These are phyloP conservation scores for Trametes sanguinea DNA, from an alignment of 768 basidiomycete genomes.

Conservation along the genomic window DNA sequence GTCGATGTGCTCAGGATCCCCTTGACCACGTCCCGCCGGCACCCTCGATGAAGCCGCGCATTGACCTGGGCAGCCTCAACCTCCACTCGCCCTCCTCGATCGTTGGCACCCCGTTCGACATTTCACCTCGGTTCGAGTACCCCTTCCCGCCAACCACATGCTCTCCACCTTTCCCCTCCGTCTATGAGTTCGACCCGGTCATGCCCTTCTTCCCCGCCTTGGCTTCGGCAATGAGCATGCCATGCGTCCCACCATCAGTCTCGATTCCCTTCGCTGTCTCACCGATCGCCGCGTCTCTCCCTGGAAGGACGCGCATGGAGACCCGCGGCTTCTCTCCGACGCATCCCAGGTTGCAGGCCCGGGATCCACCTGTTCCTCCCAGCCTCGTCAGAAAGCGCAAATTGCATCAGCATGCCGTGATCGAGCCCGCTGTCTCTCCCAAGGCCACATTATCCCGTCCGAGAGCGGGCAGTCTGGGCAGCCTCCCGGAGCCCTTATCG, in stretches of 20 bases:
- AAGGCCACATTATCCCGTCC: background rate
- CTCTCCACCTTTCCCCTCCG: slow-evolving; percentile 11
- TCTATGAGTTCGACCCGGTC: slow-evolving; percentile 13
- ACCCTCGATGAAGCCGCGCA: slow-evolving; percentile 20
- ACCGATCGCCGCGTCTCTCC: background rate
- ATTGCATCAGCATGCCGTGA: background rate
- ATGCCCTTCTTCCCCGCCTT: slow-evolving; percentile 3
- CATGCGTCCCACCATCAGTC: background rate
- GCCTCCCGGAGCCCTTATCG: background rate
- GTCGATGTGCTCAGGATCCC: background rate
- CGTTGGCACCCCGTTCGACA: slow-evolving; percentile 36
- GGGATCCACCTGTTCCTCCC: slow-evolving; percentile 28
- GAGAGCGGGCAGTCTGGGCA: slow-evolving; percentile 6
- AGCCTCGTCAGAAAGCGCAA: slow-evolving; percentile 23
- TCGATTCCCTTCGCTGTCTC: slow-evolving; percentile 6
- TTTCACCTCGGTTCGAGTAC: slow-evolving; percentile 37
- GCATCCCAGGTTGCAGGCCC: slow-evolving; percentile 24
- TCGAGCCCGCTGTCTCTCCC: background rate
- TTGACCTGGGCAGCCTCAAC: slow-evolving; percentile 26
- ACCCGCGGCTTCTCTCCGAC: slow-evolving; percentile 26
- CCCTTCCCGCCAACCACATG: slow-evolving; percentile 29
- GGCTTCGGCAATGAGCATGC: background rate
- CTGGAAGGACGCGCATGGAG: slow-evolving; percentile 3
- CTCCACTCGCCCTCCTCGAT: slow-evolving; percentile 37
- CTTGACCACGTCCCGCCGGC: background rate